Percentiles rank a stretch among this genome's conserved stretches.
Conservation (phyloP, 768 basidiomycete species). For the Antrodiella citrinella region DNA sequence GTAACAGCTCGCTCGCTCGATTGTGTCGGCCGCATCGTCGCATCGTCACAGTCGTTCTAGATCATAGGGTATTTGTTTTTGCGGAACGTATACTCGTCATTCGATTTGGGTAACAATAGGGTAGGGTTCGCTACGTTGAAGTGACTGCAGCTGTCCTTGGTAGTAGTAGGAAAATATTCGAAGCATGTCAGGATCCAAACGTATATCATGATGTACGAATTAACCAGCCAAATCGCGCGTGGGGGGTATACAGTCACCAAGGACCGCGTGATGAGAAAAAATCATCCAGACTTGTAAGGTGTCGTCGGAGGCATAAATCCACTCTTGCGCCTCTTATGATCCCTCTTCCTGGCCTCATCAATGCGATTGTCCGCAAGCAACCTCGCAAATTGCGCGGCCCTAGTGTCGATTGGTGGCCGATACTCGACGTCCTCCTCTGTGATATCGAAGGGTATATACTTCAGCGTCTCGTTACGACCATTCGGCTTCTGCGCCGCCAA, state of each 20-base stretch:
- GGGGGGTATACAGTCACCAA: background rate
- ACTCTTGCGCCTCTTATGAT: background rate
- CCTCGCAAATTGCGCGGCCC: background rate
- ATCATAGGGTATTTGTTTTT: slow-evolving; percentile 34
- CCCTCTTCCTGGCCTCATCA: background rate
- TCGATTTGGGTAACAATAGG: slow-evolving; percentile 25
- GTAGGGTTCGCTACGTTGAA: slow-evolving; percentile 14
- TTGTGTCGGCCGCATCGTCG: too few relatives aligned
- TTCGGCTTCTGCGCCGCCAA: background rate
- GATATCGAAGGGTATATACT: too few relatives aligned
- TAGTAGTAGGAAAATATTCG: background rate
- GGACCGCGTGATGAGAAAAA: background rate
- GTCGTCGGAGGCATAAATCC: background rate
- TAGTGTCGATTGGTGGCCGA: background rate
- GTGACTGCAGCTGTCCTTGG: background rate
- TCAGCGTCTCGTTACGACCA: background rate
- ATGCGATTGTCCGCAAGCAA: background rate
- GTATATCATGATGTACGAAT: background rate
- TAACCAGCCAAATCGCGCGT: background rate
- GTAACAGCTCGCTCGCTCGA: slow-evolving; percentile 21
- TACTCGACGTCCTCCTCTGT: background rate
- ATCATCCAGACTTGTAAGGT: background rate
- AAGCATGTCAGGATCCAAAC: background rate
- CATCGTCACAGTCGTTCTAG: too few relatives aligned
- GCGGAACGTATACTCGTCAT: slow-evolving; percentile 38